Evolutionary conservation across 441 rosid genomes (phyloP), one percentile per base, ranked within the genome.

Genomic region (Populus hybrid): DNA sequence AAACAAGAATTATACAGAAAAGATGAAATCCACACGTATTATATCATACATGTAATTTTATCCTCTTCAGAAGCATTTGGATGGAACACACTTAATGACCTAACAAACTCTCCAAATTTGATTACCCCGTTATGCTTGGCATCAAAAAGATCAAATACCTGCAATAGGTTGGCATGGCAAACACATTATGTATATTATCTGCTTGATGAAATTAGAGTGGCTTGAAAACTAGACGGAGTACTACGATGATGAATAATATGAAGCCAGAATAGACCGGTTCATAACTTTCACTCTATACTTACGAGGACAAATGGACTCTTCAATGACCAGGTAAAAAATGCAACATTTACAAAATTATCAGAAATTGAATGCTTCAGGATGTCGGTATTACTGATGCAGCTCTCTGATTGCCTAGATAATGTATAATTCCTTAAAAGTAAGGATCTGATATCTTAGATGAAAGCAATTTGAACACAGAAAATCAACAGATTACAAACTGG

Each of bases 71-170:
- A 82, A 81, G 91, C 85, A 59, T 16, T 82, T 26, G 94, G 94
- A 76, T 89, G 94, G 85, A 90, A 90, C 33, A 89, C 56, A 76
- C 88, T 81, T 59, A 89, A 74, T 12, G 94, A 82, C 29, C 88
- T 87, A n/a, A 90, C 94, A 77, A 90, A 90, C 35, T 87, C 92
- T 71, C 87, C 91, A 40, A 90, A 90, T 72, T 79, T 91, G 45
- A 90, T 89, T 9, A 86, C 88, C 53, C 92, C 94, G 1, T 87
- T 79, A 50, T 0, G 85, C 82, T 89, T 89, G 50, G 61, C 21
- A 66, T 91, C 93, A 28, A 89, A 91, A 73, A 87, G 76, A 78
- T 87, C 88, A 83, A 89, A 89, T 2, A 91, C 74, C 91, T 91
- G 84, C 63, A 45, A 83, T 9, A 78, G 59, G 53, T 65, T 31